These are phyloP conservation scores for Euphorbia schlechtendalii DNA, from an alignment of 441 rosid species.

Conservation along the genomic window DNA sequence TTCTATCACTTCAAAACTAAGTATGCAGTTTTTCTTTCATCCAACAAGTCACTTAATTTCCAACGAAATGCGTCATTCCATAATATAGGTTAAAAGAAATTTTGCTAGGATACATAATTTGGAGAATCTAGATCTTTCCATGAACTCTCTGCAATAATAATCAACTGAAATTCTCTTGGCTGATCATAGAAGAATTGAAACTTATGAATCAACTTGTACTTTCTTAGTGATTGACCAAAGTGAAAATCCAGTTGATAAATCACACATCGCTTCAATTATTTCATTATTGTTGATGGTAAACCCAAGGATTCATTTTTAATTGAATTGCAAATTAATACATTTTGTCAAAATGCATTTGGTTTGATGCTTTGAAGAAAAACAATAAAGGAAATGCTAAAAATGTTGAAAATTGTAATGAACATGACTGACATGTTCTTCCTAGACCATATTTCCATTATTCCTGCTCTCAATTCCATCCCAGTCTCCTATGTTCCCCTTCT, in stretches of 20 bases:
- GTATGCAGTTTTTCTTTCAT: neutral
- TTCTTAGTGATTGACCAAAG: neutral
- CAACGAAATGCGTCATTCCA: slow-evolving; percentile 16
- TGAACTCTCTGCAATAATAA: slow-evolving; percentile 13
- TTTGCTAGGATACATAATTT: neutral
- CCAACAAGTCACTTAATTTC: too few relatives aligned
- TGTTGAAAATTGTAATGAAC: too few relatives aligned
- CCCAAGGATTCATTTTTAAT: slow-evolving; percentile 11
- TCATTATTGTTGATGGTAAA: neutral
- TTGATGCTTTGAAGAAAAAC: too few relatives aligned
- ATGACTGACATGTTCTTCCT: too few relatives aligned
- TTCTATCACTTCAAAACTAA: slow-evolving; percentile 4
- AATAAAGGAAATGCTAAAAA: too few relatives aligned
- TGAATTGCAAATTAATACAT: slow-evolving; percentile 16
- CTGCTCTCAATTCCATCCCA: too few relatives aligned
- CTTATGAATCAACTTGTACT: slow-evolving; percentile 13
- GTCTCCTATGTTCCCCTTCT: too few relatives aligned
- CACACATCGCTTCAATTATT: neutral
- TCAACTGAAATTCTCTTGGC: slow-evolving; percentile 9
- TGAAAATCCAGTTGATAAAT: slow-evolving; percentile 18
- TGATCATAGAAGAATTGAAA: neutral
- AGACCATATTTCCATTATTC: too few relatives aligned
- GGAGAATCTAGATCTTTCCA: slow-evolving; percentile 10
- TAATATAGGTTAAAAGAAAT: slow-evolving; percentile 1
- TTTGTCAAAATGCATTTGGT: too few relatives aligned